These are phyloP conservation scores for Tremellales sp. DNA, from an alignment of 1,284 basidiomycete genomes.

Conservation along the genomic window DNA sequence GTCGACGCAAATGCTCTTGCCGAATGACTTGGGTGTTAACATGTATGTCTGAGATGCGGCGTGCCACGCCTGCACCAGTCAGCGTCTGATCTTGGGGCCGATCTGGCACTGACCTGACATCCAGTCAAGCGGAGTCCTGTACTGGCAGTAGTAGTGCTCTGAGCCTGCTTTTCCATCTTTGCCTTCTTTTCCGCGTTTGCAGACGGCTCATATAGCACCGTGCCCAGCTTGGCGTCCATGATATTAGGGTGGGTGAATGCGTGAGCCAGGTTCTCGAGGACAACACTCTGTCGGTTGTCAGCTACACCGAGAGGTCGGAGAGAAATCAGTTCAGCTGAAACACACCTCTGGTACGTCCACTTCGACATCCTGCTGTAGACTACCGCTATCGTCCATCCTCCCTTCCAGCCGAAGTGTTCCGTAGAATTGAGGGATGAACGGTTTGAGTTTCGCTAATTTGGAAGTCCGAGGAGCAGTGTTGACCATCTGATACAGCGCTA, in stretches of 20 bases:
- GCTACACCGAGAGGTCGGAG: not conserved
- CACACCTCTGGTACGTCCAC: slow-evolving; percentile 28
- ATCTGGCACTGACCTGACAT: slow-evolving; percentile 64
- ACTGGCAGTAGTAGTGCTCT: slow-evolving; percentile 65
- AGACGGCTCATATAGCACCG: slow-evolving; percentile 60
- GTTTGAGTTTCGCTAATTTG: slow-evolving; percentile 37
- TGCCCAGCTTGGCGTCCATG: slow-evolving; percentile 89
- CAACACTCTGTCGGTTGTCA: slow-evolving; percentile 60
- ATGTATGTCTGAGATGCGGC: slow-evolving; percentile 56
- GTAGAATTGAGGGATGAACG: slow-evolving; percentile 66
- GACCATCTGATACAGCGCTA: slow-evolving; percentile 72
- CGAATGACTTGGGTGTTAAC: slow-evolving; percentile 70
- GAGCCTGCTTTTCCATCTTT: slow-evolving; percentile 71
- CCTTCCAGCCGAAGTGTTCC: slow-evolving; percentile 71
- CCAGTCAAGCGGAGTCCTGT: slow-evolving; percentile 81
- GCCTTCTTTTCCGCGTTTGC: slow-evolving; percentile 70
- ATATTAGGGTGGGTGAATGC: slow-evolving; percentile 76
- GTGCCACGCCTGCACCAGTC: slow-evolving; percentile 66
- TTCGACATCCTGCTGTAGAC: slow-evolving; percentile 10
- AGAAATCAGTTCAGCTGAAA: no score
- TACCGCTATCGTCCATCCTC: slow-evolving; percentile 47
- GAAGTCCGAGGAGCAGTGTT: slow-evolving; percentile 38
- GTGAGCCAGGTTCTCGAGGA: slow-evolving; percentile 77
- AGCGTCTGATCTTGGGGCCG: not conserved
- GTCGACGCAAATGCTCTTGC: slow-evolving; percentile 64